These are phyloP conservation scores for Ascochyta lentis DNA, from an alignment of 2,329 filamentous ascomycete genomes.

Conservation along the genomic window DNA sequence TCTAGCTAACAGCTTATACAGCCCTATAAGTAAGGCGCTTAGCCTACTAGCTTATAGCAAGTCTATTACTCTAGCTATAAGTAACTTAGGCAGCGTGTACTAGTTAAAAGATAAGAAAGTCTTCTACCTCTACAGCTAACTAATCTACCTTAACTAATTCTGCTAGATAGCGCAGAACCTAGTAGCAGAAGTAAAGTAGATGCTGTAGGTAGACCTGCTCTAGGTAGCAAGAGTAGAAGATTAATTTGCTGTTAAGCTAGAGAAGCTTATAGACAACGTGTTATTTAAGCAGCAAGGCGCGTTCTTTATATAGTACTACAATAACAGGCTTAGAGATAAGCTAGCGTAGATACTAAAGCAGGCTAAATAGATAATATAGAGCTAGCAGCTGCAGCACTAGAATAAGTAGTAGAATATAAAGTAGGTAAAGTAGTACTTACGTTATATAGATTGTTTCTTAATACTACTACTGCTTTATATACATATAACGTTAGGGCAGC, in stretches of 20 bases:
- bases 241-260: not conserved
- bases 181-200: not conserved
- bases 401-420: not conserved
- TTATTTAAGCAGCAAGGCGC: not conserved
- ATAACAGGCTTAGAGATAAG: not conserved
- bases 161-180: conserved; percentile 1
- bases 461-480: not conserved
- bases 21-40: too few species aligned
- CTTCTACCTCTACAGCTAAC: not conserved
- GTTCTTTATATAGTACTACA: not conserved
- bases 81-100: not conserved
- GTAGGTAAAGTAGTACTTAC: not conserved
- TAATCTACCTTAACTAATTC: not conserved
- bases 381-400: not conserved
- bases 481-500: not conserved
- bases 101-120: not conserved
- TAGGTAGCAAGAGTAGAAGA: too few species aligned
- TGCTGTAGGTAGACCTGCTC: not conserved
- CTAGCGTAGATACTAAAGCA: not conserved
- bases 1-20: too few species aligned
- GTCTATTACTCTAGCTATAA: not conserved
- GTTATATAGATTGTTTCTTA: not conserved
- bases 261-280: not conserved
- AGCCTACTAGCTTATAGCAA: too few species aligned
- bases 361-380: not conserved